phyloP scores from a whole-genome alignment of 306 rosid genomes.

The Castanea crenata region DNA sequence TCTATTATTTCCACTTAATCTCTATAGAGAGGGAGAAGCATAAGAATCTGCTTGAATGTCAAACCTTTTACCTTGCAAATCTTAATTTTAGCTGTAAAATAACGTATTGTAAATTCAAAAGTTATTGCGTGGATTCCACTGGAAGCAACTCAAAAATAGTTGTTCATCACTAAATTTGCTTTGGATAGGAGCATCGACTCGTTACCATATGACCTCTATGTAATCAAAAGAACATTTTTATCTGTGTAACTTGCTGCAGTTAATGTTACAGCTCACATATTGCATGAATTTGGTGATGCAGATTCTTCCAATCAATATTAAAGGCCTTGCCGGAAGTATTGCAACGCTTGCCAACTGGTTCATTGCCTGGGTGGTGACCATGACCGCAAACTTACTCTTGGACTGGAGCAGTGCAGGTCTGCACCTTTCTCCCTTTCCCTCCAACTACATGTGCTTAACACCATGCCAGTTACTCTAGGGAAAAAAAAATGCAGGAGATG shows the following conservation, averaged over 20 bases:
- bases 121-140: background rate
- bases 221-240: background rate
- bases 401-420: slow-evolving; percentile 89
- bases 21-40: too few species aligned
- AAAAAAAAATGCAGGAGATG: background rate
- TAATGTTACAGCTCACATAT: slow-evolving; percentile 17
- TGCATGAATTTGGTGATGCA: slow-evolving; percentile 27
- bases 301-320: slow-evolving; percentile 91
- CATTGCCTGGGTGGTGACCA: slow-evolving; percentile 60
- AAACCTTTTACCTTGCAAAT: too few species aligned
- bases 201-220: background rate
- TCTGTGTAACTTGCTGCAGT: slow-evolving; percentile 10
- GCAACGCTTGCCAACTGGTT: slow-evolving; percentile 97
- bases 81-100: background rate
- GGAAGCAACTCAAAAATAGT: background rate
- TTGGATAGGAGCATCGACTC: background rate
- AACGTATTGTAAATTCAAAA: background rate
- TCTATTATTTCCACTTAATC: background rate
- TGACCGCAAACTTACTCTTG: slow-evolving; percentile 87
- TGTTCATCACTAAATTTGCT: background rate
- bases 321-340: slow-evolving; percentile 91
- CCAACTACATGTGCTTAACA: background rate
- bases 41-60: too few species aligned
- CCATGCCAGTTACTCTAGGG: background rate
- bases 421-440: slow-evolving; percentile 13